Conservation (phyloP, 805 yeast genomes). For the Yamadazyma ubonensis region DNA sequence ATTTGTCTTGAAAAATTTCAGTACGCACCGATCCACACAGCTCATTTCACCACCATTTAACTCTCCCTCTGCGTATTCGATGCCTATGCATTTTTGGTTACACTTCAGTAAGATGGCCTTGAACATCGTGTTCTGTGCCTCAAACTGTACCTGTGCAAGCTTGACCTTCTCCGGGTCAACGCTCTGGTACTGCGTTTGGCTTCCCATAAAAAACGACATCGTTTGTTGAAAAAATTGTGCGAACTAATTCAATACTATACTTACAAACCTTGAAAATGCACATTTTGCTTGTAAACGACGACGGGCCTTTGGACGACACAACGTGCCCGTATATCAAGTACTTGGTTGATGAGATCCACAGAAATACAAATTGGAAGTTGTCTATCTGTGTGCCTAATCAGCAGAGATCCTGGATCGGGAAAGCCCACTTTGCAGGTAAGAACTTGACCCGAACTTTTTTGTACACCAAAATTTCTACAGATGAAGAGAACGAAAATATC, state of each 20-base stretch:
- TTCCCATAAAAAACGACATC: constrained; percentile 67
- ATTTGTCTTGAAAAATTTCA: constrained; percentile 77
- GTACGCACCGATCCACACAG: constrained; percentile 84
- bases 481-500: constrained; percentile 40
- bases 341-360: constrained; percentile 65
- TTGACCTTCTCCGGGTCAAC: constrained; percentile 61
- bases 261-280: constrained; percentile 34
- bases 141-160: constrained; percentile 66
- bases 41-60: constrained; percentile 78
- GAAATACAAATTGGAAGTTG: constrained; percentile 77
- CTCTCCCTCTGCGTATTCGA: constrained; percentile 82
- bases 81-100: constrained; percentile 74
- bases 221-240: background rate
- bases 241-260: constrained; percentile 1
- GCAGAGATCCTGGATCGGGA: constrained; percentile 93
- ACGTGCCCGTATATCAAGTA: constrained; percentile 84
- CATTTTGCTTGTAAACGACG: constrained; percentile 80
- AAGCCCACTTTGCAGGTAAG: constrained; percentile 89
- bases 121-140: constrained; percentile 59
- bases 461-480: constrained; percentile 51
- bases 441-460: constrained; percentile 59
- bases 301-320: constrained; percentile 83
- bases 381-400: constrained; percentile 85
- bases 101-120: constrained; percentile 62
- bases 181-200: constrained; percentile 37